phyloP scores from a whole-genome alignment of 2,329 filamentous ascomycete genomes.

The Penicillium crustosum region DNA sequence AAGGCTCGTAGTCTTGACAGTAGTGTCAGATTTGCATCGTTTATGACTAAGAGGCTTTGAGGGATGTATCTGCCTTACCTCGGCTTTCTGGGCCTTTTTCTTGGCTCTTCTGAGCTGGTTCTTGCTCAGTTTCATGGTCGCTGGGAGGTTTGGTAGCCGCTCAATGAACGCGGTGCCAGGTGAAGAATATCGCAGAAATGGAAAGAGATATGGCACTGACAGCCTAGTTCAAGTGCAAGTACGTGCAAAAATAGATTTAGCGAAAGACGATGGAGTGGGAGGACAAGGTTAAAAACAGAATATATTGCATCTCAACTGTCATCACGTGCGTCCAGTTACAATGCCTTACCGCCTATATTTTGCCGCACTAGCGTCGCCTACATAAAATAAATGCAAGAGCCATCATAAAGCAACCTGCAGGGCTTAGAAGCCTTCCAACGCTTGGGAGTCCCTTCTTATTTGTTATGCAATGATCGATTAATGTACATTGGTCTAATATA shows the following conservation, averaged over 20 bases:
- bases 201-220: background rate
- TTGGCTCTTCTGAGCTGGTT: slow-evolving; percentile 90
- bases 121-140: slow-evolving; percentile 72
- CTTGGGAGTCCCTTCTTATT: background rate
- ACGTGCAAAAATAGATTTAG: background rate
- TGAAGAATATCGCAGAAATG: background rate
- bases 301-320: background rate
- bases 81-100: slow-evolving; percentile 87
- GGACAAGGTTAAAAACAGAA: background rate
- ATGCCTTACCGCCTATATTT: background rate
- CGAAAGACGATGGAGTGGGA: background rate
- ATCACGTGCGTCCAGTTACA: background rate
- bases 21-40: slow-evolving; percentile 15
- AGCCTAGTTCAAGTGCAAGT: background rate
- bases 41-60: too few species aligned
- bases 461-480: background rate
- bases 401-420: background rate
- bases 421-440: background rate
- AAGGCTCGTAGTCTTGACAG: slow-evolving; percentile 9
- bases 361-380: background rate
- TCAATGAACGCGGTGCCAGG: background rate
- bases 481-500: background rate
- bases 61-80: slow-evolving; percentile 42
- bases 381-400: background rate
- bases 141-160: background rate